Conservation (phyloP, 805 yeast genomes). For the Schizosaccharomyces octosporus region DNA sequence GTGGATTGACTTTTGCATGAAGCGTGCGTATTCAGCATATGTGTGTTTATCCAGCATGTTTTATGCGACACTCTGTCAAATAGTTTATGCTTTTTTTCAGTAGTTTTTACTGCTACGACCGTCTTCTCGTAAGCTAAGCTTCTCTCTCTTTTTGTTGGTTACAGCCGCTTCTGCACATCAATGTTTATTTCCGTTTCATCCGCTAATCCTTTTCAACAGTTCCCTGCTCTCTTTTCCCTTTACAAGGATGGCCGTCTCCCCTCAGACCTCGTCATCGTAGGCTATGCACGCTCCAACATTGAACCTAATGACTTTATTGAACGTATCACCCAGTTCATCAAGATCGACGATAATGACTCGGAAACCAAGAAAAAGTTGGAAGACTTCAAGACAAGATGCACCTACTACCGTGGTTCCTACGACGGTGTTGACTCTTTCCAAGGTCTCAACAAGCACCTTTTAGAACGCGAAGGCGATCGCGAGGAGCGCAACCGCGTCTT, state of each 20-base stretch:
- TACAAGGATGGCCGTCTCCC: background rate
- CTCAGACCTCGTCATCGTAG: conserved; percentile 44
- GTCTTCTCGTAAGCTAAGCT: background rate
- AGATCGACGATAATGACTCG: conserved; percentile 7
- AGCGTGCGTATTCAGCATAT: background rate
- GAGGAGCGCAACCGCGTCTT: conserved; percentile 50
- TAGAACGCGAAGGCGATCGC: conserved; percentile 31
- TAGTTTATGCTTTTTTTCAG: too few species aligned
- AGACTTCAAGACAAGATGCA: conserved; percentile 34
- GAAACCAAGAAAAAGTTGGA: conserved; percentile 9
- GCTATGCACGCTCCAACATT: conserved; percentile 75
- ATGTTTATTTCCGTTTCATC: too few species aligned
- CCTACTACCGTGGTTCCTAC: conserved; percentile 58
- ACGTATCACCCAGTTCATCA: conserved; percentile 26
- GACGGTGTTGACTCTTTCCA: conserved; percentile 56
- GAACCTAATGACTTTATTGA: conserved; percentile 30
- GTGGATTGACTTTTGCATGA: background rate
- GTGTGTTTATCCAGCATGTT: background rate
- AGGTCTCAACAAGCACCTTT: conserved; percentile 29
- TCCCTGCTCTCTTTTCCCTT: background rate
- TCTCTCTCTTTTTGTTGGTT: background rate
- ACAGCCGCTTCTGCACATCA: background rate
- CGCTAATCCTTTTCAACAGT: background rate
- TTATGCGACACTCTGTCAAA: too few species aligned
- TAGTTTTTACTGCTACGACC: background rate